These are phyloP conservation scores for Gyrodon lividus DNA, from an alignment of 768 basidiomycete genomes.

Conservation along the genomic window DNA sequence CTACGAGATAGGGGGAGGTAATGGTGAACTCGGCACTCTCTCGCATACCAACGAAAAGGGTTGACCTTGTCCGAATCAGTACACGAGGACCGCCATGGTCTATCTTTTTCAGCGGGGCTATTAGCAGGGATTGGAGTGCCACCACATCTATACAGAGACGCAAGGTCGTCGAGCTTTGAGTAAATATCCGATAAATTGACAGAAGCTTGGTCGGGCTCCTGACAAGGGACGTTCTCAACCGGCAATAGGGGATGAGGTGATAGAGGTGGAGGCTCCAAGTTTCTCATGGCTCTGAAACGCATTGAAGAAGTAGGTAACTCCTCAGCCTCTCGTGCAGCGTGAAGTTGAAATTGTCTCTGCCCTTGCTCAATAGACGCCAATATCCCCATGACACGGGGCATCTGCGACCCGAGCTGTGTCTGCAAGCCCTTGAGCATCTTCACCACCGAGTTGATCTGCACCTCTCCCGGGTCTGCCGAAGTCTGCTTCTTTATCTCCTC, in stretches of 20 bases:
- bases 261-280: slow-evolving; percentile 17
- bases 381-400: slow-evolving; percentile 37
- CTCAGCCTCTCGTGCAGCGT: slow-evolving; percentile 9
- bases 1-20: slow-evolving; percentile 18
- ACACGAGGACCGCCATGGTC: slow-evolving; percentile 3
- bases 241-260: not conserved
- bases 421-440: slow-evolving; percentile 41
- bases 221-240: not conserved
- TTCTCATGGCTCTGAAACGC: slow-evolving; percentile 2
- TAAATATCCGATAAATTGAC: slow-evolving; percentile 31
- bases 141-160: slow-evolving; percentile 20
- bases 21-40: not conserved
- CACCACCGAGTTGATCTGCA: slow-evolving; percentile 23
- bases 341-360: slow-evolving; percentile 19
- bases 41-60: not conserved
- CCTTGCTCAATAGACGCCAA: slow-evolving; percentile 31
- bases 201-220: not conserved
- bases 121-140: not conserved
- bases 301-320: not conserved
- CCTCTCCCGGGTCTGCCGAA: slow-evolving; percentile 3
- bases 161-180: slow-evolving; percentile 38
- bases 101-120: not conserved
- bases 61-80: slow-evolving; percentile 21
- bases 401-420: slow-evolving; percentile 36
- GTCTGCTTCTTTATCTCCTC: slow-evolving; percentile 19